Evolutionary conservation across 2,329 filamentous ascomycete species (phyloP).

Genomic region (Aspergillus clavatus): DNA sequence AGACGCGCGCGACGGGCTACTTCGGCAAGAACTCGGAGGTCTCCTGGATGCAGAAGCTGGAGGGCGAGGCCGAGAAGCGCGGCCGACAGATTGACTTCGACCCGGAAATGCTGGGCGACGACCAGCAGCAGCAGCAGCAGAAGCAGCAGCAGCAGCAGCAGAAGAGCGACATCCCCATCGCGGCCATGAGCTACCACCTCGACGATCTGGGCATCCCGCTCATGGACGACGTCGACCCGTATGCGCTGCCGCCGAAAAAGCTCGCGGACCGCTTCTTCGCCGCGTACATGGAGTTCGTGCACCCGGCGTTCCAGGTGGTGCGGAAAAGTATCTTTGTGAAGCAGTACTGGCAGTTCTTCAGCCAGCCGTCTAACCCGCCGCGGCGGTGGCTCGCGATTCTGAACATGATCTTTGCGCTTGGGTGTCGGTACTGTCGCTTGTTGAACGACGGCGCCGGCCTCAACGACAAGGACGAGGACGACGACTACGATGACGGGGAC

Average conservation of each 20-base stretch:
- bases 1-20: conserved; percentile 34
- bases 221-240: conserved; percentile 32
- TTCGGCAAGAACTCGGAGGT: conserved; percentile 44
- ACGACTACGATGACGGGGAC: too few species aligned
- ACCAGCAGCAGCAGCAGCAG: too few species aligned
- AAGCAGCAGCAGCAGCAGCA: conserved; percentile 1
- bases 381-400: conserved; percentile 40
- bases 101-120: not conserved
- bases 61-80: conserved; percentile 24
- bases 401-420: conserved; percentile 45
- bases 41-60: conserved; percentile 40
- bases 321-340: conserved; percentile 32
- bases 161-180: conserved; percentile 17
- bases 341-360: conserved; percentile 37
- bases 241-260: conserved; percentile 33
- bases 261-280: conserved; percentile 37
- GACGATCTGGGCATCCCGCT: conserved; percentile 37
- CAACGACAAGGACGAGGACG: too few species aligned
- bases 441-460: conserved; percentile 20
- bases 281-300: conserved; percentile 37
- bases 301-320: conserved; percentile 39
- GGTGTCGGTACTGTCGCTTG: conserved; percentile 37
- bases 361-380: conserved; percentile 22
- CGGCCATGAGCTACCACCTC: conserved; percentile 35
- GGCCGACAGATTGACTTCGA: conserved; percentile 6